phyloP scores from a whole-genome alignment of 768 basidiomycete genomes.

The Brasilioporus rufonigricans region DNA sequence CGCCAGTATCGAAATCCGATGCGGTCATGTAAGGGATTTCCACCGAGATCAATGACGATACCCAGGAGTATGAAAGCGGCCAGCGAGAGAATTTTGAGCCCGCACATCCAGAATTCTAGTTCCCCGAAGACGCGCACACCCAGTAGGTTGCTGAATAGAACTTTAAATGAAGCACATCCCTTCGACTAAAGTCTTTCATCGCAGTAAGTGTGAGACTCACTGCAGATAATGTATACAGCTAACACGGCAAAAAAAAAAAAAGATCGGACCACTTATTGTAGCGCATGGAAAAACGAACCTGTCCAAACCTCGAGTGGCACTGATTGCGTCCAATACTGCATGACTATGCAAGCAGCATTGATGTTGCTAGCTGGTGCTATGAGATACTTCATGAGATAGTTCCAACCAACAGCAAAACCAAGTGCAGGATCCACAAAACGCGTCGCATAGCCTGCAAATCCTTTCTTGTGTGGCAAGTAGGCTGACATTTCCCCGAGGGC shows the following conservation, averaged over 20 bases:
- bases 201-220: not conserved
- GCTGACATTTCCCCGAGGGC: constrained; percentile 39
- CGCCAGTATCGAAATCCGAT: constrained; percentile 45
- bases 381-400: constrained; percentile 63
- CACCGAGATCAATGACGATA: constrained; percentile 45
- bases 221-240: not conserved
- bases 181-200: not conserved
- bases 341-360: constrained; percentile 44
- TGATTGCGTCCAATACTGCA: constrained; percentile 3
- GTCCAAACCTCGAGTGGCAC: constrained; percentile 1
- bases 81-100: constrained; percentile 54
- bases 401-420: constrained; percentile 51
- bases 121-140: constrained; percentile 74
- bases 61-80: constrained; percentile 28
- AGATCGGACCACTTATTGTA: too few relatives aligned
- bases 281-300: constrained; percentile 4
- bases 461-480: constrained; percentile 59
- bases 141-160: constrained; percentile 45
- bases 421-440: constrained; percentile 70
- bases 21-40: constrained; percentile 35
- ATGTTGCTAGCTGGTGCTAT: constrained; percentile 67
- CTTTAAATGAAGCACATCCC: not conserved
- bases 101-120: constrained; percentile 72
- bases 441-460: constrained; percentile 65
- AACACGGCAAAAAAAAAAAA: not conserved